These are phyloP conservation scores for Ceratocystis eucalypticola DNA, from an alignment of 2,329 filamentous ascomycete species.

Conservation along the genomic window DNA sequence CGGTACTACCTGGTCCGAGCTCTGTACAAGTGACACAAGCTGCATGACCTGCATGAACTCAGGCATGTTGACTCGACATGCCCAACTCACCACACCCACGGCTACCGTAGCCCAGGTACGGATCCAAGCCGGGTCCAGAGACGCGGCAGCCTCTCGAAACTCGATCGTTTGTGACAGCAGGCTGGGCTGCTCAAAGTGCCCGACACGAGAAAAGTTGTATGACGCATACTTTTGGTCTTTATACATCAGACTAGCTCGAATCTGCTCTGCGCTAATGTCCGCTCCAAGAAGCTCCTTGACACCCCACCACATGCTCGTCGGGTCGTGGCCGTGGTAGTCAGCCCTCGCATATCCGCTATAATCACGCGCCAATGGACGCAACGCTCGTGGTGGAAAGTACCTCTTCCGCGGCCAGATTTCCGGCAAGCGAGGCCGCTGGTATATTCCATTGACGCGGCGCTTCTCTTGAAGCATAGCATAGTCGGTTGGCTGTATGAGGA, in stretches of 20 bases:
- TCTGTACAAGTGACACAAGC: conserved; percentile 21
- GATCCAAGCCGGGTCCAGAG: conserved; percentile 27
- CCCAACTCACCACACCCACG: conserved; percentile 25
- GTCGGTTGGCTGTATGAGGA: conserved; percentile 8
- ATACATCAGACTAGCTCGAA: conserved; percentile 23
- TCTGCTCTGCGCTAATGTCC: conserved; percentile 21
- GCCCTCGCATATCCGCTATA: neutral
- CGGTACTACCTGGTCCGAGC: conserved; percentile 13
- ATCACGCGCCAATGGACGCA: neutral
- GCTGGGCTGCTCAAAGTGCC: neutral
- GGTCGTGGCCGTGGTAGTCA: neutral
- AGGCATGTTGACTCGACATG: conserved; percentile 24
- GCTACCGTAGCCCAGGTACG: conserved; percentile 27
- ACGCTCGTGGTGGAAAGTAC: conserved; percentile 8
- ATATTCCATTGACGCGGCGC: neutral
- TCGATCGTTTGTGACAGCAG: conserved; percentile 25
- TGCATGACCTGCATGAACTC: conserved; percentile 24
- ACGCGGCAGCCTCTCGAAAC: conserved; percentile 28
- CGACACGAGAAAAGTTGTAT: conserved; percentile 11
- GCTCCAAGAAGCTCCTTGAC: conserved; percentile 23
- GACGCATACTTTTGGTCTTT: conserved; percentile 20
- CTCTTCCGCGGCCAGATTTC: conserved; percentile 2
- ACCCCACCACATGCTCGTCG: conserved; percentile 20
- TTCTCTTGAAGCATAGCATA: neutral
- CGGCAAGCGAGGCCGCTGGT: conserved; percentile 5